phyloP scores from a whole-genome alignment of 306 rosid genomes.

The Calophaca sinica region DNA sequence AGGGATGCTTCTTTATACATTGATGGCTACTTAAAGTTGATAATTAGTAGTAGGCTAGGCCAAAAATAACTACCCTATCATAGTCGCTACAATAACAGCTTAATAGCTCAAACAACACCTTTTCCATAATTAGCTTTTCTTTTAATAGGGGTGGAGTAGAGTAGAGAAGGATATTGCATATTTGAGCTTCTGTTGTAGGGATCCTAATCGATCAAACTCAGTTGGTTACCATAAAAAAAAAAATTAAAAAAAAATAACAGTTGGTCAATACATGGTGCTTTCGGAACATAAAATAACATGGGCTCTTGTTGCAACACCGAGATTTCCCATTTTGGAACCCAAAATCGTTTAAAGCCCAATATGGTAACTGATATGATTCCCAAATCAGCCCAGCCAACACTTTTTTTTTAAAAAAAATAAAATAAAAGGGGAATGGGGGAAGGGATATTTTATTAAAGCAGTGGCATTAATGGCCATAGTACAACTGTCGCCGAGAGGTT shows the following conservation, averaged over 20 bases:
- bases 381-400: not conserved
- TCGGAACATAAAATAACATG: not conserved
- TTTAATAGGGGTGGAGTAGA: too few species aligned
- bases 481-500: too few species aligned
- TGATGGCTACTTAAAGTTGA: not conserved
- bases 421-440: too few species aligned
- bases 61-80: constrained; percentile 44
- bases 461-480: too few species aligned
- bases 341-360: not conserved
- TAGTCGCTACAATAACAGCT: not conserved
- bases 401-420: too few species aligned
- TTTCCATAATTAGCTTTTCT: not conserved
- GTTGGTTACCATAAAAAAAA: too few species aligned
- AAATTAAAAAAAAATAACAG: too few species aligned
- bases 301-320: not conserved
- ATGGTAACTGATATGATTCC: not conserved
- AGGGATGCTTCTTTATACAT: constrained; percentile 12
- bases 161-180: too few species aligned
- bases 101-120: not conserved
- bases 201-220: too few species aligned
- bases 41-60: constrained; percentile 24
- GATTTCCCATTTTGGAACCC: not conserved
- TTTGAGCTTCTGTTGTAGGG: too few species aligned
- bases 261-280: not conserved
- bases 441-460: too few species aligned